Base-by-base conservation (phyloP, 2,329 filamentous ascomycete genomes). In the Eurotiales sp. region DNA sequence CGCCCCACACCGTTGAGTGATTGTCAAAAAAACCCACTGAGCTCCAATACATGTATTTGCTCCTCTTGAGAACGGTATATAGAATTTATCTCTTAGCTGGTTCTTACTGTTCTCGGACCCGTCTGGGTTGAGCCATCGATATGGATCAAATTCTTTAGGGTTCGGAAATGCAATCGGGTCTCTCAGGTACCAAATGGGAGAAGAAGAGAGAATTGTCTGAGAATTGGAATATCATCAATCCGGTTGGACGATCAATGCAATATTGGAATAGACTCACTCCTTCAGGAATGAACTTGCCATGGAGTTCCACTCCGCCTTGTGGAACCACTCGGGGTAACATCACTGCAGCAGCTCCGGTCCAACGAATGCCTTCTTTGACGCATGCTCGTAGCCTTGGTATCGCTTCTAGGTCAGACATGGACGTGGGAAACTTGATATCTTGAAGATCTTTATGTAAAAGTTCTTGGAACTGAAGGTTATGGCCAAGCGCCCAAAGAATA, bases 331-430 rank as follows among this genome's bases (percentile, higher is more conserved):
- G 34, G 4, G 50, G 50, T 8, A 48, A 34, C 44, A 52, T 52
- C 19, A 36, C 50, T 8, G 25, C 36, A 2, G 50, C 50, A 12
- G 50, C 50, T 3, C 52, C 52, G 5, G 52, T 47, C 52, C 52
- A 54, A 36, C 52, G 40, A 22, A 54, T 51, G 3, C 52, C 52
- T 41, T 54, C 52, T 43, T 50, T 54, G 4, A 54, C 48, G 29
- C 52, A 54, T 7, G 48, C 52, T 3, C 29, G 25, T 15, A 54
- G 21, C 17, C 21, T 45, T 5, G 47, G 52, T 27, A 54, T 21
- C 3, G 36, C 27, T 12, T 54, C 52, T 3, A 50, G 27, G 34
- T 36, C 17, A 2, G 15, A 27, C 12, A 50, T 23, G 7, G 10
- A 11, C 3, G 5, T 43, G 3, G 46, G 39, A 7, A 19, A 50